Evolutionary conservation across 352 stramenopile species (phyloP), one percentile per base, ranked within the genome.

Genomic region (Globisporangium middletonii): DNA sequence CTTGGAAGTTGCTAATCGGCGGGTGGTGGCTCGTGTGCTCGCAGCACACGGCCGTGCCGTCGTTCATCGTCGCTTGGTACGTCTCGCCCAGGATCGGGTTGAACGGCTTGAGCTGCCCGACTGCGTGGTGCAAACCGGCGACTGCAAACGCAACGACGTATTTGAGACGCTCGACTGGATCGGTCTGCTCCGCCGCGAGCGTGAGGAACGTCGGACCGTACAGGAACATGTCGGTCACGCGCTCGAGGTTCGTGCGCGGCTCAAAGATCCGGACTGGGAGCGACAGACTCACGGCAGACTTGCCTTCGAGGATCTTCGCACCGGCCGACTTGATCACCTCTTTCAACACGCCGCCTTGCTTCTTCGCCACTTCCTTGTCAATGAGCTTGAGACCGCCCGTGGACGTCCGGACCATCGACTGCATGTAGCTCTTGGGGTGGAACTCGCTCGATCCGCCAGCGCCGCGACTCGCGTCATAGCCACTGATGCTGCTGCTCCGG

Each of bases 11-110:
- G 66, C 79, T 92, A 62, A 94, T 89, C 19, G 84, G 84, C 45
- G 84, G 84, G 56, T 94, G 84, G 63, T 94, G 84, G 64, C 81
- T 92, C 53, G 84, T 91, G 72, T 94, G 84, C 57, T 94, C 84
- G 53, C 81, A 90, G 53, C 68, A 84, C 5, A 94, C 82, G 28
- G 89, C 78, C 4, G 84, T 90, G 55, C 81, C 84, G 55, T 94
- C 81, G 60, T 86, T 91, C 50, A 92, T 59, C 44, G 61, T 73
- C 4, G 73, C 77, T 61, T 94, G 81, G 48, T 77, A 91, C 19
- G 84, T 94, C 56, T 94, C 84, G 15, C 84, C 84, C 26, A 94
- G 56, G 33, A 94, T 94, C 37, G 84, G 84, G 58, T 91, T 94
- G 63, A 94, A 94, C 13, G 84, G 84, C 68, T 94, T 94, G 35